Base-by-base conservation (phyloP, 1,284 basidiomycete species). In the Microbotryum violaceum region DNA sequence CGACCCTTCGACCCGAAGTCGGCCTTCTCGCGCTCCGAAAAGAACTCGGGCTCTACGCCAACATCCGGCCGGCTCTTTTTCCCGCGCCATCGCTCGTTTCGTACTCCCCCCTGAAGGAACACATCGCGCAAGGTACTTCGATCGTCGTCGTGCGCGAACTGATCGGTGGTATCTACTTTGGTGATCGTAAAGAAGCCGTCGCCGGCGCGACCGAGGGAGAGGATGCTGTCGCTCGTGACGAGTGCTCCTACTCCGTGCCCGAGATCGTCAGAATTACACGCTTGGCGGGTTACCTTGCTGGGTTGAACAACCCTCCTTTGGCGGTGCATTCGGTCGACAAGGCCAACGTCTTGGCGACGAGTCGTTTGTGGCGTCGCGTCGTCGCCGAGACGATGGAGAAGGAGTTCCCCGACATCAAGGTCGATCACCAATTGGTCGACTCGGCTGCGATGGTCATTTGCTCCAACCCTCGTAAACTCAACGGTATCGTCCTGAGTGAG, bases 361-460 rank as follows among this genome's bases (percentile, higher is more conserved):
- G 90, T 48, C 82, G 96, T 54, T 79, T 99, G 53, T 99, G 96
- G 96, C 81, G 96, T 62, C 91, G 86, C 74, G 87, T 89, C 33
- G 91, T 94, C 58, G 87, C 83, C 3, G 89, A 93, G 74, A 85
- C 88, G 16, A 77, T 94, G 70, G 78, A 82, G 62, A 82, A 82
- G 46, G 92, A 97, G 76, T 96, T 88, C 77, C 91, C 92, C 12
- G 85, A 91, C 72, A 77, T 97, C 48, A 80, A 83, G 70, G 77
- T 93, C 56, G 87, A 92, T 74, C 94, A 99, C 77, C 70, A 72
- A 68, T 82, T 97, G 64, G 92, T 98, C 61, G 96, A 99, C 78
- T 89, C 92, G 6, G 92, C 94, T 1, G 86, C 93, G 18, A 98
- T 99, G 96, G 77, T 96, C 68, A 89, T 99, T 77, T 91, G 97